Evolutionary conservation across 108 stramenopile species (phyloP).

Genomic region (Cylindrotheca fusiformis): DNA sequence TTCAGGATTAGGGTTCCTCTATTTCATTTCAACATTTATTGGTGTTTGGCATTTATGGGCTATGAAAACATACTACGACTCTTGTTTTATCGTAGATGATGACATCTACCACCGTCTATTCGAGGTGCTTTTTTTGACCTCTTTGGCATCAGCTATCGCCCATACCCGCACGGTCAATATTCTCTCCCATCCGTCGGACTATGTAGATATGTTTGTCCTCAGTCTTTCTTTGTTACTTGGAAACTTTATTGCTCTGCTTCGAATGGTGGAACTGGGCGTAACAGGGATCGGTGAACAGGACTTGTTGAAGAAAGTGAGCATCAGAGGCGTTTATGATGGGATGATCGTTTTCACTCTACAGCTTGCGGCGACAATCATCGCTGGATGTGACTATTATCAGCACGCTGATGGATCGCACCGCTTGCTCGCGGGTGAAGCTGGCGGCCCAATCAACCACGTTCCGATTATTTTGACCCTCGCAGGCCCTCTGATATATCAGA

Average conservation of each 20-base stretch:
- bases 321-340: background rate
- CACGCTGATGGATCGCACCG: background rate
- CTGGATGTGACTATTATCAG: slow-evolving; percentile 15
- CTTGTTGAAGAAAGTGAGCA: background rate
- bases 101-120: slow-evolving; percentile 34
- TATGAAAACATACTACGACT: slow-evolving; percentile 29
- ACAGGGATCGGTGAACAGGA: slow-evolving; percentile 10
- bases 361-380: slow-evolving; percentile 16
- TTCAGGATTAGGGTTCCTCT: slow-evolving; percentile 33
- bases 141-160: slow-evolving; percentile 20
- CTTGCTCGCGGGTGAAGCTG: slow-evolving; percentile 5
- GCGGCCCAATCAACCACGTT: slow-evolving; percentile 2
- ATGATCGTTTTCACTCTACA: background rate
- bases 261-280: slow-evolving; percentile 19
- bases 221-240: slow-evolving; percentile 17
- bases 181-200: slow-evolving; percentile 17
- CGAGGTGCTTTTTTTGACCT: slow-evolving; percentile 18
- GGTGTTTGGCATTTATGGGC: slow-evolving; percentile 21
- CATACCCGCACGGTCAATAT: slow-evolving; percentile 32
- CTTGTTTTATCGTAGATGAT: slow-evolving; percentile 23
- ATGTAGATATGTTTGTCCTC: slow-evolving; percentile 37
- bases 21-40: slow-evolving; percentile 35
- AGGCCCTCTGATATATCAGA: background rate
- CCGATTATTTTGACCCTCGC: slow-evolving; percentile 21
- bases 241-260: slow-evolving; percentile 7